A percentile compares a stretch with the other conserved stretches of the same genome.
phyloP scores from a whole-genome alignment of 768 basidiomycete genomes.

The Lactifluus volemus region DNA sequence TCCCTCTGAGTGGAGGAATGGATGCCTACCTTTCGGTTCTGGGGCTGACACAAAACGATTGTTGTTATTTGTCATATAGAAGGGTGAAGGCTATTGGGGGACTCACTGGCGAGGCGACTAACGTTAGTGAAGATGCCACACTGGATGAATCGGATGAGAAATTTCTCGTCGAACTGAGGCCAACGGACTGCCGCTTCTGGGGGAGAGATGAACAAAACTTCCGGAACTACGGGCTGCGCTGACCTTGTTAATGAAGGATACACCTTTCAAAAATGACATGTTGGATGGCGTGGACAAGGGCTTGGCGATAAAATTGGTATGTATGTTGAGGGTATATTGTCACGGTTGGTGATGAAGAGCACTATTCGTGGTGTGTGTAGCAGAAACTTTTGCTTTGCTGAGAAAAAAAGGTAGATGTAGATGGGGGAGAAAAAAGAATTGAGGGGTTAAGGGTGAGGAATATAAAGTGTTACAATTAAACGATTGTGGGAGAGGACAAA shows the following conservation, averaged over 20 bases:
- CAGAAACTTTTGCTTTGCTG: too few relatives aligned
- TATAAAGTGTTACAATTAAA: too few relatives aligned
- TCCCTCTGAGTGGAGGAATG: not conserved
- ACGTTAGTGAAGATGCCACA: not conserved
- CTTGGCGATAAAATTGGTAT: not conserved
- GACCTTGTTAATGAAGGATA: not conserved
- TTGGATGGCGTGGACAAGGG: not conserved
- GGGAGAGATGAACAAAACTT: not conserved
- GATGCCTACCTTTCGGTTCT: not conserved
- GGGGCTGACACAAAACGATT: not conserved
- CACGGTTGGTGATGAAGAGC: not conserved
- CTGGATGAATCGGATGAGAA: not conserved
- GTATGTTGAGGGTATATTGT: not conserved
- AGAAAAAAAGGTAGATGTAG: not conserved
- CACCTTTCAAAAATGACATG: not conserved
- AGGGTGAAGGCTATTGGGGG: not conserved
- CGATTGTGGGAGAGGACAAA: too few relatives aligned
- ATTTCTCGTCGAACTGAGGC: not conserved
- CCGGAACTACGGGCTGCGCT: too few relatives aligned
- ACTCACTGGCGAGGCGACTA: not conserved
- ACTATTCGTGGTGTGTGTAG: not conserved
- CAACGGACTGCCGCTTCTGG: not conserved
- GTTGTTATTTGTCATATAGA: not conserved
- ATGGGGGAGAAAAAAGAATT: too few relatives aligned
- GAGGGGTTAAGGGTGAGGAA: too few relatives aligned